Evolutionary conservation across 805 yeast species (phyloP).

Genomic region (Kodamaea kaohsiungensis): DNA sequence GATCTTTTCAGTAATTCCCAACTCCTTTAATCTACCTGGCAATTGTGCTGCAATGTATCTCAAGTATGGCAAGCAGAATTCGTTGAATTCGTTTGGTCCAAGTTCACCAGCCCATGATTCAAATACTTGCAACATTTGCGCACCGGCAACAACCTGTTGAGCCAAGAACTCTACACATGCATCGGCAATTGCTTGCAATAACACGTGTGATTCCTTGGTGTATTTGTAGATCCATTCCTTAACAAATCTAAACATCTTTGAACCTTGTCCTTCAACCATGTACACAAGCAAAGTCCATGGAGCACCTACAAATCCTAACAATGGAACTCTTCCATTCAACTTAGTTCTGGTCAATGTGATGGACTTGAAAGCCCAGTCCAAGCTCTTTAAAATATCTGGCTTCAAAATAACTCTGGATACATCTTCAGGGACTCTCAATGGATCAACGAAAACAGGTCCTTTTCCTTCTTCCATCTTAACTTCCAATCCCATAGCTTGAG

Average conservation of each 20-base stretch:
- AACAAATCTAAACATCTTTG: conserved; percentile 85
- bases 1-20: conserved; percentile 68
- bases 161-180: conserved; percentile 91
- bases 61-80: conserved; percentile 87
- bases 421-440: conserved; percentile 75
- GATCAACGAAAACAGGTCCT: conserved; percentile 92
- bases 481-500: conserved; percentile 97
- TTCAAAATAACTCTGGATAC: conserved; percentile 56
- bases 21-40: conserved; percentile 66
- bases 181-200: conserved; percentile 78
- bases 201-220: conserved; percentile 67
- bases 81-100: conserved; percentile 84
- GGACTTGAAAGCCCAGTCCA: conserved; percentile 95
- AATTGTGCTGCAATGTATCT: conserved; percentile 70
- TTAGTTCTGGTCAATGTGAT: conserved; percentile 86
- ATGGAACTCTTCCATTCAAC: conserved; percentile 87
- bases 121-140: conserved; percentile 95
- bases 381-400: conserved; percentile 72
- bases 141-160: conserved; percentile 95
- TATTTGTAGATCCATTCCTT: conserved; percentile 89
- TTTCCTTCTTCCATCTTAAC: conserved; percentile 92
- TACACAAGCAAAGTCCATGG: conserved; percentile 97
- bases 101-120: conserved; percentile 99
- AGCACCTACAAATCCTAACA: conserved; percentile 94
- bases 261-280: conserved; percentile 97